Percentiles rank a stretch among this genome's conserved stretches.
Conservation (phyloP, 495 filamentous ascomycete genomes). For the Xylaria palmicola region DNA sequence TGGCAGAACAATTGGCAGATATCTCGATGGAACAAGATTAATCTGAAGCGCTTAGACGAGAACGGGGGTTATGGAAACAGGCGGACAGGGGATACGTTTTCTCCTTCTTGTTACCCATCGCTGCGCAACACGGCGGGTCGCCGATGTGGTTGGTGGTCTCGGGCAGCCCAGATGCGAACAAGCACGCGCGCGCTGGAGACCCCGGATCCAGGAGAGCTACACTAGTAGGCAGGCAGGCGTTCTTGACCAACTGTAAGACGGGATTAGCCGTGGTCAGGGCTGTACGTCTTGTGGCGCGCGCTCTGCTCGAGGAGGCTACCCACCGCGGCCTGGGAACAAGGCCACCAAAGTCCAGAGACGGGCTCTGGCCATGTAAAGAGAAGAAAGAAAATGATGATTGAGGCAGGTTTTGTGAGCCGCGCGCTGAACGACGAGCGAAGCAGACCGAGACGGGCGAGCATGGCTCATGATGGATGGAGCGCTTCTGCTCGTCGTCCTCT, state of each 20-base stretch:
- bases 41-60: neutral
- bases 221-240: no score
- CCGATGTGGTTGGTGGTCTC: neutral
- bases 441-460: neutral
- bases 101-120: neutral
- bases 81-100: neutral
- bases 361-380: constrained; percentile 4
- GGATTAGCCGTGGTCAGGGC: neutral
- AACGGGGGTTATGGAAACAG: neutral
- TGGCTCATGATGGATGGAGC: neutral
- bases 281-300: constrained; percentile 16
- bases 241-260: constrained; percentile 1
- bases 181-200: constrained; percentile 12
- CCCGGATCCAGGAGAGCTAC: neutral
- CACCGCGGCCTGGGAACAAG: neutral
- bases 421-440: constrained; percentile 12
- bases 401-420: constrained; percentile 16
- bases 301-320: constrained; percentile 11
- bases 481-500: neutral
- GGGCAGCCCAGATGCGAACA: neutral
- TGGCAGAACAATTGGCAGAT: no score
- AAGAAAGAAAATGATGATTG: neutral
- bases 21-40: neutral
- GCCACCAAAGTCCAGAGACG: neutral
- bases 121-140: neutral